Percentiles rank a stretch among this genome's conserved stretches.
These are phyloP conservation scores for Aspergillus tubingensis DNA, from an alignment of 2,329 filamentous ascomycete genomes.

Conservation along the genomic window DNA sequence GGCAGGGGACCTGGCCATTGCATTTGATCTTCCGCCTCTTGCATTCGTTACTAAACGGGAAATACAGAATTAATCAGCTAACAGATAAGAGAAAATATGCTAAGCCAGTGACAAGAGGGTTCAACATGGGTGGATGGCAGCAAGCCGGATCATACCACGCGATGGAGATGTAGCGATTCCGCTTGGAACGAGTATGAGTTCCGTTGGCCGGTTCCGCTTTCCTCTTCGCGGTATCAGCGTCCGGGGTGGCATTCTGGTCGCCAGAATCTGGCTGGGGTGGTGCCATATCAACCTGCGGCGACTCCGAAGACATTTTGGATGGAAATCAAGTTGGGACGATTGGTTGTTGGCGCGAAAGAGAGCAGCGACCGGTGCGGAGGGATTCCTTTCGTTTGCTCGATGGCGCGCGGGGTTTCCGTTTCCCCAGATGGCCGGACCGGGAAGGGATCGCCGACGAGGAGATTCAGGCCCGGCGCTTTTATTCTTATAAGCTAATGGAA, in stretches of 20 bases:
- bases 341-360: constrained; percentile 14
- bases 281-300: constrained; percentile 32
- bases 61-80: constrained; percentile 14
- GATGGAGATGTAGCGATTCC: constrained; percentile 68
- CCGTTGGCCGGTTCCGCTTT: constrained; percentile 47
- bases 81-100: neutral
- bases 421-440: constrained; percentile 32
- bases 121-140: neutral
- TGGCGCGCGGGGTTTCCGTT: constrained; percentile 32
- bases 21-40: constrained; percentile 69
- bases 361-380: constrained; percentile 35
- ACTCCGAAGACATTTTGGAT: constrained; percentile 37
- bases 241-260: constrained; percentile 26
- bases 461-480: neutral
- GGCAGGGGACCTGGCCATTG: constrained; percentile 66
- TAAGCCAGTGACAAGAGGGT: neutral
- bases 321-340: constrained; percentile 7
- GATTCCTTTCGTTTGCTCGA: constrained; percentile 30
- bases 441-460: neutral
- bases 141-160: constrained; percentile 55
- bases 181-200: constrained; percentile 59
- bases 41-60: constrained; percentile 58
- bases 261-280: constrained; percentile 25
- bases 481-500: neutral
- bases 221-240: constrained; percentile 40